Base-by-base conservation (phyloP, 2,329 filamentous ascomycete species). In the Apiospora saccharicola region DNA sequence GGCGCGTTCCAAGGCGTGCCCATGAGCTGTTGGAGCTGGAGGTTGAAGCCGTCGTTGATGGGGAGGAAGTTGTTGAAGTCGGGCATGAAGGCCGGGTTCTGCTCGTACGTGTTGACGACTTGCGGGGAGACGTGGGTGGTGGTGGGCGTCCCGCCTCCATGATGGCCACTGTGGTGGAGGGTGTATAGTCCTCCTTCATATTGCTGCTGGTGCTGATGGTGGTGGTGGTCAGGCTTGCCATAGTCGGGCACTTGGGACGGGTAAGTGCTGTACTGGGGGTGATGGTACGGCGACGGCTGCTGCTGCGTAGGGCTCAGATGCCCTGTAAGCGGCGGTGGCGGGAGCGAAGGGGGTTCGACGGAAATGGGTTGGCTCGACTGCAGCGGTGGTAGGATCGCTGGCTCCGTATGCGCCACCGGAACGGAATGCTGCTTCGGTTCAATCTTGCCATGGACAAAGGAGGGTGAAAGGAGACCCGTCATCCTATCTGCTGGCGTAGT, bases 1-100 rank as follows among this genome's bases (percentile, higher is more conserved):
- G 72, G 68, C 8, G 64, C 53, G 24, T 47, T 70, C 71, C 71
- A 74, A 3, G 46, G 47, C 22, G 71, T 64, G 30, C 69, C 71
- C 24, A 74, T 72, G 49, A 71, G 67, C 22, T 74, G 69, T 26
- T 74, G 69, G 22, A 74, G 67, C 3, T 74, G 71, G 51, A 70
- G 69, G 7, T 53, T 44, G 69, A 69, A 74, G 4, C 72, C 72
- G 47, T 74, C 71, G 16, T 74, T 71, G 3, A 70, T 72, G 3
- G 70, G 30, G 22, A 73, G 67, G 13, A 44, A 43, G 47, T 24
- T 49, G 67, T 41, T 30, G 70, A 47, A 72, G 49, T 72, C 72
- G 6, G 57, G 22, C 26, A 72, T 71, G 61, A 70, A 72, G 8
- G 49, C 30, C 26, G 43, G 30, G 57, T 64, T 64, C 19, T 64